Base-by-base conservation (phyloP, 768 basidiomycete species). In the Rhodotorula paludigena region DNA sequence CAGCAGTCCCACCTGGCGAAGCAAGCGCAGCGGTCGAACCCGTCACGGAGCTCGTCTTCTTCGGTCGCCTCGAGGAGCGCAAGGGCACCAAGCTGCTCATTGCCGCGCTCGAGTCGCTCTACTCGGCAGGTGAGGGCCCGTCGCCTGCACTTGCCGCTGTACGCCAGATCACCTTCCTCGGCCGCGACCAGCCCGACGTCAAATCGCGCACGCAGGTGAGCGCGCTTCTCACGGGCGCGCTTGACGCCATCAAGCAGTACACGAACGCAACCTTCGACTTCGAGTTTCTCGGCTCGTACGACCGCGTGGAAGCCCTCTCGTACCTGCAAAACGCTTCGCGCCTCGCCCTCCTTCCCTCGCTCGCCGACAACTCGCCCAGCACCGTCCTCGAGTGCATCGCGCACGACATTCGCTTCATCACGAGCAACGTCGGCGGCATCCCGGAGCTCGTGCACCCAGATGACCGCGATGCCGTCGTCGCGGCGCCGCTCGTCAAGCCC, bases 381-480 rank as follows among this genome's bases (percentile, higher is more conserved):
- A 73, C 71, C 10, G 71, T 73, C 21, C 71, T 73, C 57, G 71
- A 73, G 28, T 73, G 71, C 58, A 62, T 73, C 28, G 39, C 64
- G 15, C 51, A 59, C 48, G 53, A 42, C 6, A 62, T 73, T 20
- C 71, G 63, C 28, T 73, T 73, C 61, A 38, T 73, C 42, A 55
- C 66, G 30, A 59, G 57, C 39, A 45, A 51, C 42, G 64, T 66
- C 36, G 71, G 71, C 60, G 71, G 71, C 15, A 58, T 66, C 8
- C 67, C 64, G 21, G 71, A 73, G 57, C 58, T 73, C 16, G 32
- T 73, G 45, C 63, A 65, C 48, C 51, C 55, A 16, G 60, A 55
- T 1, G 64, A 66, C 48, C 71, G 60, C 21, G 41, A 59, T 10
- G 14, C 3, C 2, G 64, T 66, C 12, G 42, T 69, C 25, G 60